A percentile compares a stretch with the other conserved stretches of the same genome.
These are phyloP conservation scores for Nectriaceae sp. DNA, from an alignment of 2,329 filamentous ascomycete genomes.

Conservation along the genomic window DNA sequence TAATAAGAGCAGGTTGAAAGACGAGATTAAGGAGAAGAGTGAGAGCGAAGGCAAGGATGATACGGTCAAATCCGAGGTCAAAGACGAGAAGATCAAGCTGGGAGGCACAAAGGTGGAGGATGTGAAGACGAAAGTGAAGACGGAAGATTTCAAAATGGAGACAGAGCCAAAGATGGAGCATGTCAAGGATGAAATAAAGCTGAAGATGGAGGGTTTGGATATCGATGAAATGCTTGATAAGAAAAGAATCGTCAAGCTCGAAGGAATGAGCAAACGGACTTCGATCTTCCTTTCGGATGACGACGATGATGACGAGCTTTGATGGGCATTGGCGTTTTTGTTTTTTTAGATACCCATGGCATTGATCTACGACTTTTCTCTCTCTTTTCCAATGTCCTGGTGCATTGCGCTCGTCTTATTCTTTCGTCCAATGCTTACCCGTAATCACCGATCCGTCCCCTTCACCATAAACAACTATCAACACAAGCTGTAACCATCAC, in stretches of 20 bases:
- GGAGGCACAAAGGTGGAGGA: slow-evolving; percentile 13
- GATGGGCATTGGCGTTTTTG: slow-evolving; percentile 13
- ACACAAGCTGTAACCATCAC: background rate
- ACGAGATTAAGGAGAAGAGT: slow-evolving; percentile 10
- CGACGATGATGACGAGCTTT: slow-evolving; percentile 42
- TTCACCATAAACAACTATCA: too few species aligned
- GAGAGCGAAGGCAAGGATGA: background rate
- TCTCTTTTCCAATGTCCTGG: background rate
- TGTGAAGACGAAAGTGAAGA: slow-evolving; percentile 12
- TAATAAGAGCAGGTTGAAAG: slow-evolving; percentile 11
- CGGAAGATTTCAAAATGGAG: slow-evolving; percentile 12
- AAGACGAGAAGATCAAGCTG: slow-evolving; percentile 12
- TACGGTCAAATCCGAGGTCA: slow-evolving; percentile 2
- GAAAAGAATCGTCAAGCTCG: slow-evolving; percentile 22
- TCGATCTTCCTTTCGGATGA: slow-evolving; percentile 42
- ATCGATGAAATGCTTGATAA: slow-evolving; percentile 8
- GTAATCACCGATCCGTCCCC: too few species aligned
- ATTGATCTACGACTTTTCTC: background rate
- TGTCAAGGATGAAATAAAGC: slow-evolving; percentile 12
- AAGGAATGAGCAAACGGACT: slow-evolving; percentile 27
- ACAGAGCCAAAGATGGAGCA: background rate
- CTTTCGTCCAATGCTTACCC: too few species aligned
- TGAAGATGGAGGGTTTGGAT: slow-evolving; percentile 8
- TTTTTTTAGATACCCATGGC: slow-evolving; percentile 25
- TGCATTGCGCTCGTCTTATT: too few species aligned